phyloP scores from a whole-genome alignment of 495 filamentous ascomycete genomes.

The Xylaria scruposa region DNA sequence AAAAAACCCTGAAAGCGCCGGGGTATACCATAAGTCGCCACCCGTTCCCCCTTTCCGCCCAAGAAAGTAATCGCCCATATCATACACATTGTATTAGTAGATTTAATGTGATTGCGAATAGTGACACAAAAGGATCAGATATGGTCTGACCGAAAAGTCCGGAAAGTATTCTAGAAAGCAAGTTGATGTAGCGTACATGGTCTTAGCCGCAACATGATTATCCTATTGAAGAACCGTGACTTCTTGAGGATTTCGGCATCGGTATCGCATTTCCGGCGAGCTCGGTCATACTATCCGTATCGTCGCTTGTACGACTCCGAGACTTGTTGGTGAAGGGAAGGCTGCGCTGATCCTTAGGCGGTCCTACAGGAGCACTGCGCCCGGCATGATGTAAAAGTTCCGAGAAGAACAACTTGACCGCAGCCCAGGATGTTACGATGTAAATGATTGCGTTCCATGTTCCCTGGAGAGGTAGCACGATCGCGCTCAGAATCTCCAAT shows the following conservation, averaged over 20 bases:
- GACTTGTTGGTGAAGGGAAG: conserved; percentile 30
- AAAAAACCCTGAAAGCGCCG: conserved; percentile 1
- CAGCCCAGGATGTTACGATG: conserved; percentile 65
- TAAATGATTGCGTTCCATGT: conserved; percentile 91
- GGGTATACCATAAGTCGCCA: conserved; percentile 17
- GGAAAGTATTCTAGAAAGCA: not conserved
- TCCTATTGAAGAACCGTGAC: not conserved
- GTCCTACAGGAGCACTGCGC: conserved; percentile 29
- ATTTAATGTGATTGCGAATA: not conserved
- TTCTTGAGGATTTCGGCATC: conserved; percentile 18
- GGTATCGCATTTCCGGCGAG: conserved; percentile 32
- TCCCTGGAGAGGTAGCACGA: conserved; percentile 83
- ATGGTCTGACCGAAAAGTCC: not conserved
- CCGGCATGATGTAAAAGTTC: conserved; percentile 28
- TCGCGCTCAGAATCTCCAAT: conserved; percentile 72
- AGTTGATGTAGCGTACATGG: not conserved
- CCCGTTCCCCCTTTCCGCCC: not conserved
- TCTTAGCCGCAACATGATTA: not conserved
- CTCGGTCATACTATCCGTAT: conserved; percentile 54
- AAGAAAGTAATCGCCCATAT: not conserved
- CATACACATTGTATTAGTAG: not conserved
- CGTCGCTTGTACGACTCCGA: conserved; percentile 30
- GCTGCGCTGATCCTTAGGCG: conserved; percentile 31
- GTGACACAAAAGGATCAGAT: not conserved
- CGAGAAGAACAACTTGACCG: conserved; percentile 48